Evolutionary conservation across 805 yeast genomes (phyloP), one percentile per base, ranked within the genome.

Genomic region (Yamadazyma ubonensis): DNA sequence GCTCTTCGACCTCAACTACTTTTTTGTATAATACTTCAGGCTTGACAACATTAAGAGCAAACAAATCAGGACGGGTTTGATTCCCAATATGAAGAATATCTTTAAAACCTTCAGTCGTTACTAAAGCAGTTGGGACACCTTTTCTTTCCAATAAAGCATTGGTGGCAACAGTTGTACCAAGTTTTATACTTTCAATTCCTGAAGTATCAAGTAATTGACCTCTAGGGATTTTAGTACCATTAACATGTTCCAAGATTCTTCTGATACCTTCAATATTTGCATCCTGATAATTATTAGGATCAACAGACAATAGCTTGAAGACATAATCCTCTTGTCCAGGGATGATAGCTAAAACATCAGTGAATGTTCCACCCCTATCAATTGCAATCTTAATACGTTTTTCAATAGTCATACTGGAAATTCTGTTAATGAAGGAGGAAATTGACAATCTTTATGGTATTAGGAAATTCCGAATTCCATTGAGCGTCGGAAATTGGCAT

Each of bases 271-370:
- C 56, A 28, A 47, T 46, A 20, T 42, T 47, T 17, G 56, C 54
- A 41, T 50, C 56, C 9, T 38, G 21, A 30, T 52, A 52, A 29
- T 52, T 52, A 28, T 39, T 23, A 2, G 54, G 54, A 37, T 52
- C 56, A 2, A 48, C 54, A 5, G 53, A 49, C 22, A 52, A 35
- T 14, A 51, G 35, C 39, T 49, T 51, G 58, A 88, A 71, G 3
- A 84, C 77, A 18, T 75, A 70, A 52, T 82, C 71, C 52, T 82
- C 87, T 63, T 40, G 67, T 61, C 21, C 71, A 54, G 50, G 76
- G 65, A 43, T 68, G 65, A 45, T 60, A 34, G 64, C 86, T 64
- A 42, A 32, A 15, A 55, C 49, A 43, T 55, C 59, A 30, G 55
- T 51, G 38, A 55, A 55, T 5, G 59, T 53, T 12, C 59, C 59